Percentiles rank a stretch among this genome's conserved stretches.
Conservation (phyloP, 345 rosid species). For the Gossypium rotundifolium region DNA sequence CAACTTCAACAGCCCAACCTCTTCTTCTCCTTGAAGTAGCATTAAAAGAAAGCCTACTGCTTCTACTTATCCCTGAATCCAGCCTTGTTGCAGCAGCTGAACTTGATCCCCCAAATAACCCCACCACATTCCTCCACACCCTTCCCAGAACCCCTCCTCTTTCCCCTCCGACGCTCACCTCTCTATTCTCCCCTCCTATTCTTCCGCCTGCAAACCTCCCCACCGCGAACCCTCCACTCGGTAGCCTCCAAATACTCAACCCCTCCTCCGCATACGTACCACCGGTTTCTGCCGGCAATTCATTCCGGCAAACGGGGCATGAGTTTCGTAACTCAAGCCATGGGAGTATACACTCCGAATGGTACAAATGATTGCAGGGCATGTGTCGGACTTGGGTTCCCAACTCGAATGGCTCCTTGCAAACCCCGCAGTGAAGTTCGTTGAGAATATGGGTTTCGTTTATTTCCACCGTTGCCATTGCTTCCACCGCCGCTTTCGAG, state of each 20-base stretch:
- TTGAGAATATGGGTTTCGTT: slow-evolving; percentile 26
- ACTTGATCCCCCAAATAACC: slow-evolving; percentile 42
- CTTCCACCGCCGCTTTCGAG: slow-evolving; percentile 77
- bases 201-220: slow-evolving; percentile 75
- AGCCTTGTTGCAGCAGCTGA: slow-evolving; percentile 19
- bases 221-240: slow-evolving; percentile 92
- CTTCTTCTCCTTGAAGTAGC: slow-evolving; percentile 28
- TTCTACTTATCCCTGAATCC: slow-evolving; percentile 20
- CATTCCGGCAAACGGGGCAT: slow-evolving; percentile 89
- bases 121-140: slow-evolving; percentile 34
- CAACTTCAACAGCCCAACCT: slow-evolving; percentile 22
- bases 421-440: slow-evolving; percentile 84
- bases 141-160: slow-evolving; percentile 48
- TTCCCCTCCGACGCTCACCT: slow-evolving; percentile 24
- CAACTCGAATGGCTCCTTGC: slow-evolving; percentile 68
- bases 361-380: slow-evolving; percentile 95
- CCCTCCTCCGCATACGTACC: slow-evolving; percentile 29
- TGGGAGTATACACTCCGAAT: slow-evolving; percentile 82
- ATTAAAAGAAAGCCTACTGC: slow-evolving; percentile 16
- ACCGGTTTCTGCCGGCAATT: slow-evolving; percentile 37
- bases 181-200: slow-evolving; percentile 57
- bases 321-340: slow-evolving; percentile 87
- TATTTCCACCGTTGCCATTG: slow-evolving; percentile 62
- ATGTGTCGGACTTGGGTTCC: slow-evolving; percentile 70
- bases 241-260: slow-evolving; percentile 87